A percentile compares a stretch with the other conserved stretches of the same genome.
These are phyloP conservation scores for Vanderwaltozyma yarrowii DNA, from an alignment of 805 yeast species.

Conservation along the genomic window DNA sequence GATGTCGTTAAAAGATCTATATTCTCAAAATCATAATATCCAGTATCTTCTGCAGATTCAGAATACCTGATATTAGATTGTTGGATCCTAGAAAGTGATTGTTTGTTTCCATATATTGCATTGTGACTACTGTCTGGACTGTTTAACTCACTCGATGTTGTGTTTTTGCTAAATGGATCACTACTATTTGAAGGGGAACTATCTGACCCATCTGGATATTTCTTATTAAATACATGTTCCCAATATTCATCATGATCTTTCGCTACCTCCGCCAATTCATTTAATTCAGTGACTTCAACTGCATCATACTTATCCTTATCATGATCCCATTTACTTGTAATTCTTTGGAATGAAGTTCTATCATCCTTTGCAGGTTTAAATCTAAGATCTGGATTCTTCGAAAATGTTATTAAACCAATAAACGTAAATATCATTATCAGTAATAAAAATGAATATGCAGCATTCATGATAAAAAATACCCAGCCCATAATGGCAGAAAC, in stretches of 20 bases:
- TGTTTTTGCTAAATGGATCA: no score
- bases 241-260: neutral
- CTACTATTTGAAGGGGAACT: no score
- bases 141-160: no score
- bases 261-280: neutral
- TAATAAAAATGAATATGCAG: conserved; percentile 71
- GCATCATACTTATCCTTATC: neutral
- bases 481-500: conserved; percentile 86
- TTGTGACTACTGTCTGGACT: no score
- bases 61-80: no score
- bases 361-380: conserved; percentile 86
- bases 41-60: no score
- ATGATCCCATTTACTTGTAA: neutral
- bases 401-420: conserved; percentile 46
- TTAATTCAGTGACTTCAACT: neutral
- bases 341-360: conserved; percentile 76
- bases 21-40: no score
- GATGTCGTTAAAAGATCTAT: no score
- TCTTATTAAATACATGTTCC: neutral
- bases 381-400: conserved; percentile 82
- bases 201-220: no score
- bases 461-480: conserved; percentile 79
- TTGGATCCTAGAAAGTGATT: no score
- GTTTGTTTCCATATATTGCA: no score
- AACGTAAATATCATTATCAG: conserved; percentile 60